phyloP scores from a whole-genome alignment of 2,329 filamentous ascomycete genomes.

The Penicillium hesseltinei region DNA sequence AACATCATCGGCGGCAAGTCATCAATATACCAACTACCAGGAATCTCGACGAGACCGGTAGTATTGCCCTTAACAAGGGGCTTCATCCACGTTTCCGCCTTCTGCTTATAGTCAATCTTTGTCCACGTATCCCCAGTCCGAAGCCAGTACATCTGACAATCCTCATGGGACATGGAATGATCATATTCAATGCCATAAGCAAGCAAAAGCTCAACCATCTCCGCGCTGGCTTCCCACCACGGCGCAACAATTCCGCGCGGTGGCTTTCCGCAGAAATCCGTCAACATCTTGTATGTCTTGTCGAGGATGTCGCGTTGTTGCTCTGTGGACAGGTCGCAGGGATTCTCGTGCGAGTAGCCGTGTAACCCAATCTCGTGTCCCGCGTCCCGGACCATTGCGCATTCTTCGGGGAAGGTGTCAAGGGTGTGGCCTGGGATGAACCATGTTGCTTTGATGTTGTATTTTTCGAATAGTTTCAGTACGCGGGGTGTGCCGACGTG shows the following conservation, averaged over 20 bases:
- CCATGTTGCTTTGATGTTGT: constrained; percentile 67
- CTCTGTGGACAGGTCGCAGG: constrained; percentile 68
- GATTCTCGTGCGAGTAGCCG: constrained; percentile 74
- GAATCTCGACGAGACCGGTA: constrained; percentile 45
- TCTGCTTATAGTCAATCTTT: constrained; percentile 43
- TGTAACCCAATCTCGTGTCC: constrained; percentile 68
- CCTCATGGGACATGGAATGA: constrained; percentile 47
- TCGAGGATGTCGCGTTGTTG: constrained; percentile 75
- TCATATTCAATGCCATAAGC: constrained; percentile 47
- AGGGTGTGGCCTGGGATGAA: constrained; percentile 64
- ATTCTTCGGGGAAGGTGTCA: constrained; percentile 66
- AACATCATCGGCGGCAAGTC: constrained; percentile 48
- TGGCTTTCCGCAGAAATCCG: constrained; percentile 71
- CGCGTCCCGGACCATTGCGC: constrained; percentile 58
- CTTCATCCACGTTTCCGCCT: constrained; percentile 47
- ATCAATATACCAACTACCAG: constrained; percentile 46
- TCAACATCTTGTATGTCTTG: constrained; percentile 71
- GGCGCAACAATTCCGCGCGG: constrained; percentile 71
- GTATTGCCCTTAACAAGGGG: constrained; percentile 35
- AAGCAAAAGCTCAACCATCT: constrained; percentile 54
- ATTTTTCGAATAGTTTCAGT: constrained; percentile 69
- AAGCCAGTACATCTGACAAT: constrained; percentile 46
- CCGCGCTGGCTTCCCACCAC: constrained; percentile 68
- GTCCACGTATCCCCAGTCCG: constrained; percentile 45
- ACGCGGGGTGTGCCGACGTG: constrained; percentile 64